Conservation (phyloP, 495 filamentous ascomycete genomes). For the Aspergillus nanangensis region DNA sequence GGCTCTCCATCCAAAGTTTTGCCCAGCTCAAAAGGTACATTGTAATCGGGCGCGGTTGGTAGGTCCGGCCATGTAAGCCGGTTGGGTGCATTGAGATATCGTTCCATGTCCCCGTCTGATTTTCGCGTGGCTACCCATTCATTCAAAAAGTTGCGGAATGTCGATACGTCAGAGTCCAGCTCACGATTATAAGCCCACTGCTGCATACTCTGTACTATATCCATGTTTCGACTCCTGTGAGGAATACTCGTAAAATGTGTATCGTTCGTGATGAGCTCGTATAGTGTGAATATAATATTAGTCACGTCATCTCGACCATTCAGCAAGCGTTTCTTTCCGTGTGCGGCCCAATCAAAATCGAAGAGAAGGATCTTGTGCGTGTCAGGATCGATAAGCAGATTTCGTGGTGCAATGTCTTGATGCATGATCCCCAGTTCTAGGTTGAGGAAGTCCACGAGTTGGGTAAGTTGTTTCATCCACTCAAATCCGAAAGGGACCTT, state of each 20-base stretch:
- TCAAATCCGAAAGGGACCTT: neutral
- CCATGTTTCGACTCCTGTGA: neutral
- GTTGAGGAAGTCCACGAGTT: neutral
- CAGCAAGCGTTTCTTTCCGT: neutral
- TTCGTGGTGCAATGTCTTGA: neutral
- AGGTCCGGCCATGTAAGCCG: neutral
- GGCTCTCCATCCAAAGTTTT: neutral
- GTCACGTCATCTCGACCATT: neutral
- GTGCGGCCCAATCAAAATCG: neutral
- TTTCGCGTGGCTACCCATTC: neutral
- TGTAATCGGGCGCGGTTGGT: no score
- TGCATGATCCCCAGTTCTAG: neutral
- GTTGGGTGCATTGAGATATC: neutral
- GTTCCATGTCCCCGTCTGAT: neutral
- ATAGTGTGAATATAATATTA: neutral
- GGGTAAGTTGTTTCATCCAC: neutral
- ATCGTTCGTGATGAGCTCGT: slow-evolving; percentile 1
- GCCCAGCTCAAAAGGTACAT: no score
- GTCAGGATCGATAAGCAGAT: neutral
- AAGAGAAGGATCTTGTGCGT: neutral
- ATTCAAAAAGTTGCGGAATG: neutral
- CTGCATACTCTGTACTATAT: neutral
- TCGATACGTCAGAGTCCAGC: neutral
- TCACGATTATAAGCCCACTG: neutral
- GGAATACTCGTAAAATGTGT: neutral